Percentiles rank a stretch among this genome's conserved stretches.
Evolutionary conservation across 805 yeast species (phyloP).

Genomic region (Candida chauliodis): DNA sequence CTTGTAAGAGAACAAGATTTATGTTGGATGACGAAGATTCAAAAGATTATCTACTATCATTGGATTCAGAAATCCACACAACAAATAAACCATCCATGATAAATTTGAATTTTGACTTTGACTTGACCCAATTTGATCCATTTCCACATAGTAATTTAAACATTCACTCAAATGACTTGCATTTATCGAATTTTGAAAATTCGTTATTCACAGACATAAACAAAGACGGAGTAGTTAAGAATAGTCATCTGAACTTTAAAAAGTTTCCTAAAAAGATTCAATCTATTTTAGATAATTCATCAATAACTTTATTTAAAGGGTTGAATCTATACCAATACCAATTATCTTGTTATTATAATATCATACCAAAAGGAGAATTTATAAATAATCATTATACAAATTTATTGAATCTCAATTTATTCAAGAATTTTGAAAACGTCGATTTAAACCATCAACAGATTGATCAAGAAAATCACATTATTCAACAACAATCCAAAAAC

Average conservation of each 20-base stretch:
- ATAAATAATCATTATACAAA: conserved; percentile 36
- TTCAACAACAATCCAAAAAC: conserved; percentile 20
- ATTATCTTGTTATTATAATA: conserved; percentile 37
- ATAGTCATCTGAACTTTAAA: conserved; percentile 21
- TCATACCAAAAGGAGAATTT: conserved; percentile 23
- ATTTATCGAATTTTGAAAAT: conserved; percentile 31
- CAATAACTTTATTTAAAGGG: conserved; percentile 31
- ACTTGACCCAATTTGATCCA: conserved; percentile 12
- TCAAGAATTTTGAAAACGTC: conserved; percentile 35
- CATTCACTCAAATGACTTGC: conserved; percentile 37
- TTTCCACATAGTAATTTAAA: conserved; percentile 34
- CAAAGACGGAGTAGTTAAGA: conserved; percentile 18
- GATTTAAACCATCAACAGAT: conserved; percentile 27
- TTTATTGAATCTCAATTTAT: conserved; percentile 32
- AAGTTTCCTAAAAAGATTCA: conserved; percentile 35
- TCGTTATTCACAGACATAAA: conserved; percentile 25
- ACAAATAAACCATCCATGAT: conserved; percentile 18
- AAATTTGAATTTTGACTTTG: conserved; percentile 11
- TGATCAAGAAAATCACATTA: conserved; percentile 21
- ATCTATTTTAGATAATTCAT: conserved; percentile 25
- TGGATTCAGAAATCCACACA: conserved; percentile 32
- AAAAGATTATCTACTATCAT: conserved; percentile 23
- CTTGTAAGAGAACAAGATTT: conserved; percentile 28
- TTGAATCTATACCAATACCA: conserved; percentile 35
- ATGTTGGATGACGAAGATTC: conserved; percentile 17